Evolutionary conservation across 1,284 basidiomycete genomes (phyloP), one percentile per base, ranked within the genome.

Genomic region (Rhodotorula sp.): DNA sequence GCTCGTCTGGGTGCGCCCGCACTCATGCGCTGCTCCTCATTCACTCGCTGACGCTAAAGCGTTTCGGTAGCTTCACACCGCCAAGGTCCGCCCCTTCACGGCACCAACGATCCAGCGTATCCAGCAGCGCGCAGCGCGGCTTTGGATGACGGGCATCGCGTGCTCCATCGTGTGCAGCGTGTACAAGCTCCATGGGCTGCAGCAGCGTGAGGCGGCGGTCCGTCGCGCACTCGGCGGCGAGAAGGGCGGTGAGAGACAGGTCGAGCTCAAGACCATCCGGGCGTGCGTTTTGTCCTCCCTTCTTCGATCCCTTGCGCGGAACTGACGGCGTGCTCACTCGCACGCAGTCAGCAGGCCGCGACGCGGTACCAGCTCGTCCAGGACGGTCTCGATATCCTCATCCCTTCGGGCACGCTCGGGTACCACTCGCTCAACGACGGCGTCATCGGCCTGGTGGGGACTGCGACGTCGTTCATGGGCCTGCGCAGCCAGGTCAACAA

Each of bases 121-220:
- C 65, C 84, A 87, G 73, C 90, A 88, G 81, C 85, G 88, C 50
- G 89, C 94, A 9, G 91, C 91, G 80, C 88, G 90, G 65, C 91
- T 94, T 83, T 99, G 96, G 96, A 84, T 97, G 56, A 85, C 89
- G 19, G 97, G 95, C 5, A 93, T 97, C 75, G 64, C 69, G 41
- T 78, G 76, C 70, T 78, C 76, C 37, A 57, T 80, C 66, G 36
- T 76, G 21, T 76, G 75, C 50, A 74, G 72, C 50, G 51, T 73
- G 25, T 80, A 80, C 76, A 73, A 75, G 48, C 61, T 76, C 34
- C 65, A 67, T 53, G 73, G 66, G 2, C 66, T 80, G 32, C 62
- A 63, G 60, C 60, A 59, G 64, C 61, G 75, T 48, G 56, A 66
- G 68, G 37, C 61, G 70, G 67, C 58, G 56, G 72, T 55, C 69